These are phyloP conservation scores for Aristolochia contorta DNA, from an alignment of 164 flowering plant genomes.

Conservation along the genomic window DNA sequence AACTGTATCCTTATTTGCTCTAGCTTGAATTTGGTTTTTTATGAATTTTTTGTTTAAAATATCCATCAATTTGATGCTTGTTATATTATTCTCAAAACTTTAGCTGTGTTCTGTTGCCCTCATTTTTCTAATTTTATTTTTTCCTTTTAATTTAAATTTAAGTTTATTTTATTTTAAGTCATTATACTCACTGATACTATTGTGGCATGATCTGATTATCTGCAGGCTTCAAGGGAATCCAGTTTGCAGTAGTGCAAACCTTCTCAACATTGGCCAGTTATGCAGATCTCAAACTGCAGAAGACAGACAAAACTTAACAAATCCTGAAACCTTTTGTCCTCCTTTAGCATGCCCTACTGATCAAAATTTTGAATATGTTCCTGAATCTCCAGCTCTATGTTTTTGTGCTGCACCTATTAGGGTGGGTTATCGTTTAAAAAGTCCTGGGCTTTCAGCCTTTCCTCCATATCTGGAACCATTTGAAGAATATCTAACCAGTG, in stretches of 20 bases:
- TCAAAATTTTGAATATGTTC: conserved; percentile 37
- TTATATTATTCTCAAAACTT: too few species aligned
- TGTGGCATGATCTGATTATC: neutral
- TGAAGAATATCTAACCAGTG: conserved; percentile 38
- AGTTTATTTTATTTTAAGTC: neutral
- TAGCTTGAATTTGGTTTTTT: too few species aligned
- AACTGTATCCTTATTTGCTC: too few species aligned
- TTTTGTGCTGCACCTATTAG: conserved; percentile 68
- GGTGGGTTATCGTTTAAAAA: conserved; percentile 76
- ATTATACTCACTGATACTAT: neutral
- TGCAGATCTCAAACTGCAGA: conserved; percentile 28
- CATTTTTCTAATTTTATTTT: too few species aligned
- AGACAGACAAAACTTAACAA: conserved; percentile 5
- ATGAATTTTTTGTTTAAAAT: too few species aligned
- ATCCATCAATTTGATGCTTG: too few species aligned
- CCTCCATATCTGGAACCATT: conserved; percentile 32
- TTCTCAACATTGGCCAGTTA: conserved; percentile 28
- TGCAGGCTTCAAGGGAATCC: conserved; percentile 79
- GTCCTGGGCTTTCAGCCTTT: conserved; percentile 76
- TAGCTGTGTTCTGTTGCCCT: too few species aligned
- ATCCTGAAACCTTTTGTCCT: conserved; percentile 19
- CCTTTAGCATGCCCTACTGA: conserved; percentile 39
- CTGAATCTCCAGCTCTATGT: conserved; percentile 34
- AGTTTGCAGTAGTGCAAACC: conserved; percentile 34
- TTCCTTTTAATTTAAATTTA: too few species aligned